Base-by-base conservation (phyloP, 2,329 filamentous ascomycete species). In the Fusarium pseudonygamai region DNA sequence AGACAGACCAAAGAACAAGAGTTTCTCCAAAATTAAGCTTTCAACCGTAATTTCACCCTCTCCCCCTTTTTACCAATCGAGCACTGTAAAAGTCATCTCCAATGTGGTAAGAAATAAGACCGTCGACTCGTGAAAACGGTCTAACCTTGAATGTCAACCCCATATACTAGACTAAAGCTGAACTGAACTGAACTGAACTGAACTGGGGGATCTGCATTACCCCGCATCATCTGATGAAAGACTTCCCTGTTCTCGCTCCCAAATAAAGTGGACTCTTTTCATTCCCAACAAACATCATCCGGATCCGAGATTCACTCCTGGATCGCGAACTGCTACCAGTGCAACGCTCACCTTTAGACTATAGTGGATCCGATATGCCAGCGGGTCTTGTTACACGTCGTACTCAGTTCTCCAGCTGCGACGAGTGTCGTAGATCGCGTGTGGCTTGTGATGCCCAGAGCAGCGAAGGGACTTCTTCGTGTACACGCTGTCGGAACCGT, bases 401-500 rank as follows among this genome's bases (percentile, higher is more conserved):
- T 52, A 83, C 80, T 10, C 82, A 83, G 36, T 82, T 82, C 66
- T 81, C 80, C 39, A 80, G 79, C 57, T 81, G 79, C 56, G 79
- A 81, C 53, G 77, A 77, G 28, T 81, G 80, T 56, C 79, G 79
- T 36, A 66, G 77, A 58, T 79, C 77, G 11, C 78, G 79, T 26
- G 78, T 81, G 26, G 78, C 78, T 13, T 80, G 79, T 56, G 79
- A 81, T 53, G 78, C 78, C 3, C 64, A 70, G 39, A 74, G 59
- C 49, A 71, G 58, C 2, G 91, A 90, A 15, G 86, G 90, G 73
- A 89, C 92, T 46, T 92, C 88, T 20, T 87, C 90, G 72, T 94
- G 92, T 6, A 93, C 92, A 0, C 93, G 86, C 73, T 93, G 79
- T 55, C 57, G 69, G 47, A 78, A 78, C 52, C 74, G 78, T 14